phyloP scores from a whole-genome alignment of 2,329 filamentous ascomycete species.

The Colletotrichum euphorbiae region DNA sequence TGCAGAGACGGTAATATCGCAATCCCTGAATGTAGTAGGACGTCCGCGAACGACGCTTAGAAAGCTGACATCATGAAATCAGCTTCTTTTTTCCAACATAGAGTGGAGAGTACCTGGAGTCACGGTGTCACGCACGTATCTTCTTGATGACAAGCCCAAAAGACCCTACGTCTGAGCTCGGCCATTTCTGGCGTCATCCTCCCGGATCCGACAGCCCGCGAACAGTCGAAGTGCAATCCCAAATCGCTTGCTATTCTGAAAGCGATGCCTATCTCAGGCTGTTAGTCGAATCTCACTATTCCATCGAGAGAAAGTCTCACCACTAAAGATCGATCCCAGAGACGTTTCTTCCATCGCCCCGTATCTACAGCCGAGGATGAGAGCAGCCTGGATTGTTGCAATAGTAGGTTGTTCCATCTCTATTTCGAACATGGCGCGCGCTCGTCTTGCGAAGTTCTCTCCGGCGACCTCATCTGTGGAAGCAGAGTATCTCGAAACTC shows the following conservation, averaged over 20 bases:
- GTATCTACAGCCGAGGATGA: constrained; percentile 25
- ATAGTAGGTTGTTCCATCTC: constrained; percentile 20
- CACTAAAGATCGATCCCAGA: constrained; percentile 32
- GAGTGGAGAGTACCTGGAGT: fast-evolving
- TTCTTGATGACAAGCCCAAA: constrained; percentile 29
- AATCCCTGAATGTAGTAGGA: constrained; percentile 20
- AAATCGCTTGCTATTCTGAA: constrained; percentile 22
- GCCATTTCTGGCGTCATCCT: constrained; percentile 11
- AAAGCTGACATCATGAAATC: not conserved
- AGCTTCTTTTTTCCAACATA: not conserved
- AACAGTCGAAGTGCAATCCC: constrained; percentile 23
- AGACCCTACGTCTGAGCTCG: constrained; percentile 18
- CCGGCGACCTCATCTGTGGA: constrained; percentile 6
- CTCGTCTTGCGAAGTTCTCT: constrained; percentile 22
- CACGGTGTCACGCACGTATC: constrained; percentile 12
- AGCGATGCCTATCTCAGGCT: constrained; percentile 4
- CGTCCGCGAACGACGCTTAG: constrained; percentile 18
- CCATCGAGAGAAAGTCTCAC: not conserved
- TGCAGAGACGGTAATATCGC: constrained; percentile 1
- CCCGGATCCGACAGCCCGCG: constrained; percentile 13
- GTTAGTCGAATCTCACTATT: not conserved
- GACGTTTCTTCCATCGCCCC: constrained; percentile 6
- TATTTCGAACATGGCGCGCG: not conserved
- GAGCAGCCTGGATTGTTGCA: constrained; percentile 22
- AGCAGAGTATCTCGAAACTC: constrained; percentile 28